Conservation (phyloP, 2,329 filamentous ascomycete species). For the Teratosphaeria gauchensis region DNA sequence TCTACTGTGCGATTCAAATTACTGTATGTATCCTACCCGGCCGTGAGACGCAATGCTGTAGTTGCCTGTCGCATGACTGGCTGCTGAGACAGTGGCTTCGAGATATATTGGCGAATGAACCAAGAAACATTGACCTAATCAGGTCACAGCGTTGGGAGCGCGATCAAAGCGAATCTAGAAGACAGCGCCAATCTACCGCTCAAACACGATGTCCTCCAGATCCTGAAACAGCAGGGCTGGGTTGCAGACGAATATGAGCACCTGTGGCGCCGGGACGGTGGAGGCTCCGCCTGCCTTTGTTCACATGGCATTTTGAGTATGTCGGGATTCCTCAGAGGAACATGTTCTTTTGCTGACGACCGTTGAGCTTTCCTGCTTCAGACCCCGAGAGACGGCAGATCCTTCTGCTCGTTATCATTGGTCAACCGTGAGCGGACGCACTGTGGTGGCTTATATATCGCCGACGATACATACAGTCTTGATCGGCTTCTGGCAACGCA, state of each 20-base stretch:
- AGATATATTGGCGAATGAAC: neutral
- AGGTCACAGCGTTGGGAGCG: slow-evolving; percentile 13
- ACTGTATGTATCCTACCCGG: slow-evolving; percentile 12
- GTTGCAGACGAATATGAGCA: slow-evolving; percentile 25
- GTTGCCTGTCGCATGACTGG: neutral
- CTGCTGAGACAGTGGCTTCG: too few relatives aligned
- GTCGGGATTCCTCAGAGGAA: neutral
- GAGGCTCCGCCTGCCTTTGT: slow-evolving; percentile 22
- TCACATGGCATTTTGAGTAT: slow-evolving; percentile 23
- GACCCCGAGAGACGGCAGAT: slow-evolving; percentile 23
- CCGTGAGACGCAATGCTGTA: neutral
- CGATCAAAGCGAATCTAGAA: slow-evolving; percentile 20
- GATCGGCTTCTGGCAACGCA: slow-evolving; percentile 18
- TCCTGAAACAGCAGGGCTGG: slow-evolving; percentile 23
- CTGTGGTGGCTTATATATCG: slow-evolving; percentile 23
- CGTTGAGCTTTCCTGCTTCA: slow-evolving; percentile 23
- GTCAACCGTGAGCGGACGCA: slow-evolving; percentile 23
- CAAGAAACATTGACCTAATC: neutral
- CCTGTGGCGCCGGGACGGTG: slow-evolving; percentile 25
- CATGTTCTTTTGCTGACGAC: neutral
- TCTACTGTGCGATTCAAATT: slow-evolving; percentile 26
- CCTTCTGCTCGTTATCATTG: slow-evolving; percentile 26
- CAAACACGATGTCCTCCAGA: slow-evolving; percentile 13
- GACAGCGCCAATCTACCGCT: slow-evolving; percentile 20
- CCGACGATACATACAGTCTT: slow-evolving; percentile 20